Evolutionary conservation across 805 yeast genomes (phyloP).

Genomic region (Aciculoconidium aculeatum): DNA sequence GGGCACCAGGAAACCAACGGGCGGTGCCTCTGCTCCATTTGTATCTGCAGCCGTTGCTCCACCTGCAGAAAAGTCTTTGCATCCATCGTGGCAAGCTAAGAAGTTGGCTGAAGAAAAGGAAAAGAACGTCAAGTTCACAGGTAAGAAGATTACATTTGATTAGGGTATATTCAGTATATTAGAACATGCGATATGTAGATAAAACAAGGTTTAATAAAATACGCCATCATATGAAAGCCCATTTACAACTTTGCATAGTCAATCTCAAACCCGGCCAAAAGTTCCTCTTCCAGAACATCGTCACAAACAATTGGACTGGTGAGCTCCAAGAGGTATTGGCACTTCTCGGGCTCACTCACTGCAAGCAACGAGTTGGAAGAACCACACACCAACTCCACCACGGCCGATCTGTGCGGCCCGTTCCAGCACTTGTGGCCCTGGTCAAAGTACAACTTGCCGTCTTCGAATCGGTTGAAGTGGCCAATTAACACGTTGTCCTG

Average conservation of each 20-base stretch:
- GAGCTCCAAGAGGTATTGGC: constrained; percentile 61
- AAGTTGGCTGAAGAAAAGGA: constrained; percentile 61
- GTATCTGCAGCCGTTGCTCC: constrained; percentile 12
- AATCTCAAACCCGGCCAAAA: constrained; percentile 18
- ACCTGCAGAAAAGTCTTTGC: constrained; percentile 33
- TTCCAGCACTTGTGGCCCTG: constrained; percentile 88
- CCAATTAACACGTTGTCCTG: constrained; percentile 59
- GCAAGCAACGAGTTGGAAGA: constrained; percentile 45
- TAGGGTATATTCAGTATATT: too few species aligned
- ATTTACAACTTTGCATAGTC: constrained; percentile 18
- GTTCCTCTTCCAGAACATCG: constrained; percentile 21
- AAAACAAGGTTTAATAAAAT: not conserved
- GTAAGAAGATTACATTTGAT: constrained; percentile 81
- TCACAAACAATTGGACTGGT: constrained; percentile 44
- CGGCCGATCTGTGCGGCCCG: constrained; percentile 78
- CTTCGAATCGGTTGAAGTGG: constrained; percentile 19
- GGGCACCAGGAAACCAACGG: constrained; percentile 24
- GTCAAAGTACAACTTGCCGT: constrained; percentile 36
- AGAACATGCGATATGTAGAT: not conserved
- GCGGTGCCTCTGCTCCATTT: constrained; percentile 2
- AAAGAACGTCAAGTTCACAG: constrained; percentile 64
- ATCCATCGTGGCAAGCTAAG: constrained; percentile 99
- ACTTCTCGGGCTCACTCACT: constrained; percentile 85
- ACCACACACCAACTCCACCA: constrained; percentile 65
- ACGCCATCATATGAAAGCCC: not conserved